Conservation (phyloP, 805 yeast genomes). For the Saturnispora gosingensis region DNA sequence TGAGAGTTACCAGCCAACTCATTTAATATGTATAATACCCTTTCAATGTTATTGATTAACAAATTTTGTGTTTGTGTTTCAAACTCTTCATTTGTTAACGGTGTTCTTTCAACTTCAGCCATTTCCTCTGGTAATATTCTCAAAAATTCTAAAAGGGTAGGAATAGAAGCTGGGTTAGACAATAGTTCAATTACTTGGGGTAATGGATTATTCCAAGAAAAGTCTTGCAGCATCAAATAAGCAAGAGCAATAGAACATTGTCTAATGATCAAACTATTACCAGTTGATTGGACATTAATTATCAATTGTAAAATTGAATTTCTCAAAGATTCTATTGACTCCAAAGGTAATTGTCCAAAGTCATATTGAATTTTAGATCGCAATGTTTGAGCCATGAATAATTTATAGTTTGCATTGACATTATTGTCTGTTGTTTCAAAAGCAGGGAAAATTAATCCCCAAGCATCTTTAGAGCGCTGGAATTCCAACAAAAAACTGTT, state of each 20-base stretch:
- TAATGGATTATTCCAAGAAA: conserved; percentile 64
- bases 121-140: conserved; percentile 89
- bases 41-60: conserved; percentile 56
- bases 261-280: conserved; percentile 52
- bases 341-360: conserved; percentile 61
- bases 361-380: conserved; percentile 81
- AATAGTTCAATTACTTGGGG: conserved; percentile 52
- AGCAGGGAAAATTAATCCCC: conserved; percentile 59
- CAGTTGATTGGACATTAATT: conserved; percentile 15
- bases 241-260: conserved; percentile 80
- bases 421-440: conserved; percentile 28
- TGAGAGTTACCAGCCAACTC: conserved; percentile 31
- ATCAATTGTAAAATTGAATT: conserved; percentile 55
- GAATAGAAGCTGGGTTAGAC: conserved; percentile 32
- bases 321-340: conserved; percentile 52
- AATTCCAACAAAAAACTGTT: conserved; percentile 60
- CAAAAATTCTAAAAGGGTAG: conserved; percentile 64
- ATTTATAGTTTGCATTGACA: conserved; percentile 42
- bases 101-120: conserved; percentile 63
- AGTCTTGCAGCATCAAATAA: conserved; percentile 68
- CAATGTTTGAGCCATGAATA: conserved; percentile 88
- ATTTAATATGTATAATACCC: conserved; percentile 55
- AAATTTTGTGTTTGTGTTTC: conserved; percentile 52
- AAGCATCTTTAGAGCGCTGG: conserved; percentile 75
- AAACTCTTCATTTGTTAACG: conserved; percentile 76